Evolutionary conservation across 108 stramenopile genomes (phyloP), one percentile per base, ranked within the genome.

Genomic region (Heterococcus sp.): DNA sequence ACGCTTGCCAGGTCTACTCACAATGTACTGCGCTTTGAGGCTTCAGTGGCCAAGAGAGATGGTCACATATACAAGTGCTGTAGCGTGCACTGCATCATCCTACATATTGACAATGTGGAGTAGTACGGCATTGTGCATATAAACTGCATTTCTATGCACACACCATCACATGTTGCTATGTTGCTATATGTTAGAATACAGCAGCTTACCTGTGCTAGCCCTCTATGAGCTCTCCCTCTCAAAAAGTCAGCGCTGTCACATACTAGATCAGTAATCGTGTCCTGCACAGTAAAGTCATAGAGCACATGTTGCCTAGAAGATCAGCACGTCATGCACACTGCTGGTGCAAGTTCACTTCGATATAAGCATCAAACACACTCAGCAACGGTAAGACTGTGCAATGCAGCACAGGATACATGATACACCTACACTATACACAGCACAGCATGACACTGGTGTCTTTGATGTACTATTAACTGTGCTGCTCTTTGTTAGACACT

Each of bases 251-350:
- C 58, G 58, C 72, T 73, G 38, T 80, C 78, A 72, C 78, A 80
- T 38, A 80, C 38, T 33, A 80, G 33, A 33, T 80, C 78, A n/a
- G 78, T 80, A 26, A 80, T 40, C 31, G 71, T 80, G 72, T 80
- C 40, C 72, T 80, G 65, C 78, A 80, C n/a, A 21, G 46, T 58
- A 21, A 14, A 58, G 14, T 14, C 46, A 58, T 14, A 14, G 8
- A 21, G 14, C 46, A 14, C 46, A 21, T 8, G 21, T 14, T 14
- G 46, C 46, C 8, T 58, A 8, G 14, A 58, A 21, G 14, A 58
- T 21, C 8, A 58, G n/a, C n/a, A 8, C 46, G 46, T 58, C 21
- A 58, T 21, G 8, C 46, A 58, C 8, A 21, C 46, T 58, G 46
- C 46, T 58, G 14, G 21, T 58, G n/a, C n/a, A n/a, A n/a, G n/a